These are phyloP conservation scores for Atkinsonella texensis DNA, from an alignment of 2,329 filamentous ascomycete species.

Conservation along the genomic window DNA sequence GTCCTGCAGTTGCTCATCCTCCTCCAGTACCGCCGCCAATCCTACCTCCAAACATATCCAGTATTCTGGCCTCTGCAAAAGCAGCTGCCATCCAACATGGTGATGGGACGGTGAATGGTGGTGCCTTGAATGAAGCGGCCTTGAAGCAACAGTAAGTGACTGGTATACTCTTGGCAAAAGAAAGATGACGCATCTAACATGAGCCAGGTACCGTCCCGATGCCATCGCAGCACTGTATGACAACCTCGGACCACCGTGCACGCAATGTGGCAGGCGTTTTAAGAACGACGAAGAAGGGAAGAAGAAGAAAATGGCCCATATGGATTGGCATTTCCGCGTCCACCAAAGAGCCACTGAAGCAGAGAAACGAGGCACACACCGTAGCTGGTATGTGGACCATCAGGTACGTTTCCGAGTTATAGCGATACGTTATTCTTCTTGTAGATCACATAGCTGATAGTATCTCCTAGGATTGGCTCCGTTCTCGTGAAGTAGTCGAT, in stretches of 20 bases:
- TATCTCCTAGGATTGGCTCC: slow-evolving; percentile 67
- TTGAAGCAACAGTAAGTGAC: slow-evolving; percentile 57
- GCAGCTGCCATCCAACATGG: slow-evolving; percentile 12
- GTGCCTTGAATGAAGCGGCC: slow-evolving; percentile 52
- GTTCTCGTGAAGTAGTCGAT: slow-evolving; percentile 69
- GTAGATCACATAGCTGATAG: too few relatives aligned
- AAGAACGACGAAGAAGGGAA: slow-evolving; percentile 63
- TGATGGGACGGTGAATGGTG: slow-evolving; percentile 31
- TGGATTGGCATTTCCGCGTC: slow-evolving; percentile 97
- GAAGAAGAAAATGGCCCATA: slow-evolving; percentile 77
- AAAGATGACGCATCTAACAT: slow-evolving; percentile 8
- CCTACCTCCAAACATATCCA: slow-evolving; percentile 24
- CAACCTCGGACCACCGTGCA: slow-evolving; percentile 73
- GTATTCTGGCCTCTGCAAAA: slow-evolving; percentile 22
- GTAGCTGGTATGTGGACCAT: slow-evolving; percentile 92
- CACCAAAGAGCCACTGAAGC: slow-evolving; percentile 82
- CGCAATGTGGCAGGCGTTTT: slow-evolving; percentile 84
- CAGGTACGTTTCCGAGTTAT: slow-evolving; percentile 42
- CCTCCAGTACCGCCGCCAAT: slow-evolving; percentile 18
- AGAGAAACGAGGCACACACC: slow-evolving; percentile 74
- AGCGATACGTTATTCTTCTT: background rate
- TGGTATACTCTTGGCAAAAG: background rate
- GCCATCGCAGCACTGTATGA: slow-evolving; percentile 68
- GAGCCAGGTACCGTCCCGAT: slow-evolving; percentile 51
- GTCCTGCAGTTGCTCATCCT: slow-evolving; percentile 20